These are phyloP conservation scores for Ambrosiella xylebori DNA, from an alignment of 2,329 filamentous ascomycete genomes.

Conservation along the genomic window DNA sequence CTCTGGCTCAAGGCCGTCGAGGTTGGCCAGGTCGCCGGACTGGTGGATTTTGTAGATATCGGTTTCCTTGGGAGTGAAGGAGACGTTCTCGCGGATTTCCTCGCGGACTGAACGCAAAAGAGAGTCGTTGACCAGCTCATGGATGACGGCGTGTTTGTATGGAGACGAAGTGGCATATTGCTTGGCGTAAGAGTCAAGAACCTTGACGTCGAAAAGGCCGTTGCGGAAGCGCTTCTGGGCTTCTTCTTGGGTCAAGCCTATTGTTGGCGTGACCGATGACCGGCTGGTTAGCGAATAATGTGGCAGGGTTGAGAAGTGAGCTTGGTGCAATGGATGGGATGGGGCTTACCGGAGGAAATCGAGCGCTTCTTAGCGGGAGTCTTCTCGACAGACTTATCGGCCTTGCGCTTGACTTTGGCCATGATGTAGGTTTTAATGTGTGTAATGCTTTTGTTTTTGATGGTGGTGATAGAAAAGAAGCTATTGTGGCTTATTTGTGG, in stretches of 20 bases:
- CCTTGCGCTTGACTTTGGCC: constrained; percentile 32
- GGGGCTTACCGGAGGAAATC: constrained; percentile 26
- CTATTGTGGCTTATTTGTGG: background rate
- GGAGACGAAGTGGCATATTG: constrained; percentile 48
- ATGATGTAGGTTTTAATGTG: background rate
- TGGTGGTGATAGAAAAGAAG: background rate
- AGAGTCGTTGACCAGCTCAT: constrained; percentile 57
- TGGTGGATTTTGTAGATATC: constrained; percentile 99
- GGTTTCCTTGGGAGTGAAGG: constrained; percentile 95
- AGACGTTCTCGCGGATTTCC: constrained; percentile 79
- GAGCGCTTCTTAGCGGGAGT: constrained; percentile 35
- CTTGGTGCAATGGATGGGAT: constrained; percentile 9
- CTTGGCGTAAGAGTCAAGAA: constrained; percentile 40
- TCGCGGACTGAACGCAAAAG: constrained; percentile 73
- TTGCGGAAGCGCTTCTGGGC: constrained; percentile 44
- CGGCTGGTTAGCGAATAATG: background rate
- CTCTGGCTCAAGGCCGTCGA: constrained; percentile 79
- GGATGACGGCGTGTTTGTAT: constrained; percentile 89
- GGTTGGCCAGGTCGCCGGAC: constrained; percentile 89
- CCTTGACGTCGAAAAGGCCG: constrained; percentile 44
- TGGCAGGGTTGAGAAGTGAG: background rate
- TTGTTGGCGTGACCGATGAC: background rate
- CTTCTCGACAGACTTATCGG: constrained; percentile 32
- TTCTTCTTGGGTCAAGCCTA: constrained; percentile 14
- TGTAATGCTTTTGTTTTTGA: background rate